Evolutionary conservation across 208 protist species (phyloP).

Genomic region (Trypanosoma scelopori): DNA sequence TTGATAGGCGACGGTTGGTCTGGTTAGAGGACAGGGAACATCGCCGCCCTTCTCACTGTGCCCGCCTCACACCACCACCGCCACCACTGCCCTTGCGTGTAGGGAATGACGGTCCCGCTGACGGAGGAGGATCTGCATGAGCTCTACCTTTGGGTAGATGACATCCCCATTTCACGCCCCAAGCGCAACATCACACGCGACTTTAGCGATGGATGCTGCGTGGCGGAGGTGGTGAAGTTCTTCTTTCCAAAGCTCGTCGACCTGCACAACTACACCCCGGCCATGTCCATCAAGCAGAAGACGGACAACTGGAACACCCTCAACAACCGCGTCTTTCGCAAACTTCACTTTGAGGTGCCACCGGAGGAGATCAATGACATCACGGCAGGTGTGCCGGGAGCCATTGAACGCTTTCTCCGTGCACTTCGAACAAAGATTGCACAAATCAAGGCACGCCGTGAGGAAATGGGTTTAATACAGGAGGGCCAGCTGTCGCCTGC

Average conservation of each 20-base stretch:
- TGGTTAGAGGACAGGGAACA: too few relatives aligned
- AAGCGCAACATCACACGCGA: slow-evolving; percentile 98
- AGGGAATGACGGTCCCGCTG: slow-evolving; percentile 55
- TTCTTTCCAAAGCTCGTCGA: slow-evolving; percentile 97
- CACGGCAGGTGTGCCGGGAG: slow-evolving; percentile 82
- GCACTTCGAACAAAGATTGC: slow-evolving; percentile 90
- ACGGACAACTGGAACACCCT: slow-evolving; percentile 97
- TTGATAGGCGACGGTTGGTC: too few relatives aligned
- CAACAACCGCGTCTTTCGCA: slow-evolving; percentile 94
- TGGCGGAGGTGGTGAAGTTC: slow-evolving; percentile 96
- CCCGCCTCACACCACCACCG: too few relatives aligned
- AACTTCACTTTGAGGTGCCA: slow-evolving; percentile 91
- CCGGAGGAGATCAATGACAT: slow-evolving; percentile 91
- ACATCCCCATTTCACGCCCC: slow-evolving; percentile 94
- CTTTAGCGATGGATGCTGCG: slow-evolving; percentile 97
- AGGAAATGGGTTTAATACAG: slow-evolving; percentile 26
- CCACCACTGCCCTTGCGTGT: not conserved
- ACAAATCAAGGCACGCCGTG: slow-evolving; percentile 70
- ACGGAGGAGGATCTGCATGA: slow-evolving; percentile 95
- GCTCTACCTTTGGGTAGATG: slow-evolving; percentile 97
- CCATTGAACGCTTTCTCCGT: slow-evolving; percentile 93
- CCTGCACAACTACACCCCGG: slow-evolving; percentile 97
- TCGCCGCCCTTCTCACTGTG: too few relatives aligned
- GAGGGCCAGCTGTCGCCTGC: not conserved
- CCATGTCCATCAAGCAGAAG: slow-evolving; percentile 91